Conservation (phyloP, 345 rosid genomes). For the Barbarea vulgaris region DNA sequence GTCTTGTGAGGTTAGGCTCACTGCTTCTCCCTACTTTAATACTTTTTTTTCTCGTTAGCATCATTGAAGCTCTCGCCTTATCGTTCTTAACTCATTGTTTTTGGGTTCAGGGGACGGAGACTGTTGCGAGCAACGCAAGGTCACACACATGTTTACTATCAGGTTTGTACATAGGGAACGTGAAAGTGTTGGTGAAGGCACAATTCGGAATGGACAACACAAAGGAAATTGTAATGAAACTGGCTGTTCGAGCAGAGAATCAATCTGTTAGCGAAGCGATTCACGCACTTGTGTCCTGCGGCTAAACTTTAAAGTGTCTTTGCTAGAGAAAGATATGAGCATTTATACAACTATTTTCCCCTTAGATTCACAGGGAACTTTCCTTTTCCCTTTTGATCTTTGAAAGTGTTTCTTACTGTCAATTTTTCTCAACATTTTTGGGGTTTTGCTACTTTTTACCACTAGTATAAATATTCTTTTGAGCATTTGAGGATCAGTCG, state of each 20-base stretch:
- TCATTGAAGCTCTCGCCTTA: background rate
- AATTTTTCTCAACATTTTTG: background rate
- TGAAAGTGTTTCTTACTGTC: background rate
- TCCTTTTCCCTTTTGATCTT: background rate
- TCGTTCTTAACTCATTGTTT: background rate
- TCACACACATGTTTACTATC: constrained; percentile 81
- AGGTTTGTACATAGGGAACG: constrained; percentile 79
- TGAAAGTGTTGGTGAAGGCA: constrained; percentile 67
- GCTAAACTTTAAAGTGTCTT: constrained; percentile 38
- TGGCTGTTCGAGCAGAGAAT: constrained; percentile 77
- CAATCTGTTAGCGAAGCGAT: constrained; percentile 62
- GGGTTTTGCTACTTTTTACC: background rate
- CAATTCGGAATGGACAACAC: constrained; percentile 78
- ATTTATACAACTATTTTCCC: background rate
- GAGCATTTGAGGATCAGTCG: background rate
- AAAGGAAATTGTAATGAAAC: constrained; percentile 83
- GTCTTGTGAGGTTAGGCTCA: constrained; percentile 75
- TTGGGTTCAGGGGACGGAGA: constrained; percentile 68
- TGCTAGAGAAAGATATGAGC: background rate
- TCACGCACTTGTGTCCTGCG: constrained; percentile 76
- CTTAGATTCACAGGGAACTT: background rate
- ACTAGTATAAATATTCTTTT: constrained; percentile 19
- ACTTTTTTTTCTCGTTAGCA: too few relatives aligned
- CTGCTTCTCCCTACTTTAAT: background rate
- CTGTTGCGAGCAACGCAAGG: constrained; percentile 73